Percentiles rank a stretch among this genome's conserved stretches.
phyloP scores from a whole-genome alignment of 768 basidiomycete genomes.

The Leccinellum rugosiceps region DNA sequence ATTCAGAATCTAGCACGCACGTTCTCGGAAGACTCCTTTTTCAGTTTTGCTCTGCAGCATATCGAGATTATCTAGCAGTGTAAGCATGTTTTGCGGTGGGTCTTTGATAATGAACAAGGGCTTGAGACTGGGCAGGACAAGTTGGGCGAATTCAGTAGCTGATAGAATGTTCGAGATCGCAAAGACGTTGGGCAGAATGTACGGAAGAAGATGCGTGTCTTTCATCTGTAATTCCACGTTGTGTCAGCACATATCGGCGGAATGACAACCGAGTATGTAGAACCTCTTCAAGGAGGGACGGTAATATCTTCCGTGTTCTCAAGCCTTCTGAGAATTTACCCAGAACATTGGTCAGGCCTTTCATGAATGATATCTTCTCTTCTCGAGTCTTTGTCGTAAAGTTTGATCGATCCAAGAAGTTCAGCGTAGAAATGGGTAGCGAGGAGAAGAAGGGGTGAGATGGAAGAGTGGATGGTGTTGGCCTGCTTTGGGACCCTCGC shows the following conservation, averaged over 20 bases:
- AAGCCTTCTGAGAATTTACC: conserved; percentile 86
- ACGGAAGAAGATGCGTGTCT: conserved; percentile 88
- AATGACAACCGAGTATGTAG: conserved; percentile 10
- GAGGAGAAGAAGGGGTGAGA: conserved; percentile 92
- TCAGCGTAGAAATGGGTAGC: conserved; percentile 90
- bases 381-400: conserved; percentile 93
- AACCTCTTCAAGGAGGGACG: conserved; percentile 91
- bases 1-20: conserved; percentile 43
- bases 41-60: conserved; percentile 89
- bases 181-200: conserved; percentile 95
- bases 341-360: conserved; percentile 78
- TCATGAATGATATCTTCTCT: conserved; percentile 96
- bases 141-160: conserved; percentile 72
- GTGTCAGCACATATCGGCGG: conserved; percentile 3
- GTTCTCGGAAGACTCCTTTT: conserved; percentile 81
- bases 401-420: conserved; percentile 92
- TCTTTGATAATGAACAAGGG: conserved; percentile 90
- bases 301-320: conserved; percentile 83
- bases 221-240: conserved; percentile 63
- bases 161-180: conserved; percentile 77
- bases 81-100: conserved; percentile 96
- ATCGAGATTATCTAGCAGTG: conserved; percentile 82
- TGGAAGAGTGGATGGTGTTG: conserved; percentile 77
- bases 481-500: conserved; percentile 66
- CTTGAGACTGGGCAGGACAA: conserved; percentile 83